Conservation (phyloP, 2,329 filamentous ascomycete species). For the Pestalotiopsis sp. region DNA sequence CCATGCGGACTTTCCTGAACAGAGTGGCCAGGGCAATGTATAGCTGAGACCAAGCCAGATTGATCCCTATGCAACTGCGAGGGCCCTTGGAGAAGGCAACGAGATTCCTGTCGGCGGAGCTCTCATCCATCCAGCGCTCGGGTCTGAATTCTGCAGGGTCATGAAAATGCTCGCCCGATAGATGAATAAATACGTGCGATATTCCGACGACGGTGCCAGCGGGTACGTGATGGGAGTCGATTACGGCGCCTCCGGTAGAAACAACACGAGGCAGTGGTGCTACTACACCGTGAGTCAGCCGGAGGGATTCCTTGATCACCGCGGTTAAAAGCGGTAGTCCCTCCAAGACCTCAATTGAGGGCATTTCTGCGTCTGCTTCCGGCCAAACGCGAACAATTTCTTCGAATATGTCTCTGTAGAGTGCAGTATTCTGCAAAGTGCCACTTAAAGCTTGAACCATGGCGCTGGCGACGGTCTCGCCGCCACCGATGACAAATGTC, state of each 20-base stretch:
- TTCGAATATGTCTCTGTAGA: slow-evolving; percentile 35
- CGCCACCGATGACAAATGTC: slow-evolving; percentile 48
- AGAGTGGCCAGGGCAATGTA: slow-evolving; percentile 10
- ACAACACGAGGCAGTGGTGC: slow-evolving; percentile 8
- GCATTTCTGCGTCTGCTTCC: slow-evolving; percentile 26
- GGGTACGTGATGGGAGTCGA: slow-evolving; percentile 4
- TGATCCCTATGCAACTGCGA: slow-evolving; percentile 10
- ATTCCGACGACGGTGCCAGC: slow-evolving; percentile 13
- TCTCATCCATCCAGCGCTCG: slow-evolving; percentile 7
- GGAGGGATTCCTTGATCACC: slow-evolving; percentile 14
- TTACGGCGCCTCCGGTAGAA: slow-evolving; percentile 1
- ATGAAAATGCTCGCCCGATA: slow-evolving; percentile 1
- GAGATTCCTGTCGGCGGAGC: background rate
- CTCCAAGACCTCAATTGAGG: slow-evolving; percentile 21
- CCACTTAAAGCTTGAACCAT: slow-evolving; percentile 43
- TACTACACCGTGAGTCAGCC: slow-evolving; percentile 8
- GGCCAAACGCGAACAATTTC: slow-evolving; percentile 43
- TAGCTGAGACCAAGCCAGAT: slow-evolving; percentile 12
- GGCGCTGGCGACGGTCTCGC: slow-evolving; percentile 45
- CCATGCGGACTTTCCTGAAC: slow-evolving; percentile 2
- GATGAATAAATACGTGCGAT: slow-evolving; percentile 12
- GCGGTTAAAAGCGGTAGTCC: slow-evolving; percentile 10
- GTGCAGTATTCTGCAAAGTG: slow-evolving; percentile 36
- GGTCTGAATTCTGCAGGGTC: slow-evolving; percentile 10
- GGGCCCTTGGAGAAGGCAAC: slow-evolving; percentile 14